Percentiles rank a stretch among this genome's conserved stretches.
Conservation (phyloP, 2,329 filamentous ascomycete genomes). For the Aspergillus sp. region DNA sequence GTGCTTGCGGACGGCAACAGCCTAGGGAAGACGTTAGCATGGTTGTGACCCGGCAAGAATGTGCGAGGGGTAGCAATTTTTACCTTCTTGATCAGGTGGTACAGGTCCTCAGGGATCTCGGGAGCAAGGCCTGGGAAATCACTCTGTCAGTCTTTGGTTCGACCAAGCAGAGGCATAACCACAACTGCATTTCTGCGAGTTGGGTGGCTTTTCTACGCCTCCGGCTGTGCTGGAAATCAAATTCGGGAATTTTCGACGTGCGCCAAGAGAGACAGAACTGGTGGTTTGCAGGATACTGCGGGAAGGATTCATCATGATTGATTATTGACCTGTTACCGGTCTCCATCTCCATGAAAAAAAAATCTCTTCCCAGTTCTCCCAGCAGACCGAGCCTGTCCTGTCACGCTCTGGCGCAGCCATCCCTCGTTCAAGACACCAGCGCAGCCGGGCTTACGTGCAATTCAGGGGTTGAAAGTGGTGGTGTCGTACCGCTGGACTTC, state of each 20-base stretch:
- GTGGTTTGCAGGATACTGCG: neutral
- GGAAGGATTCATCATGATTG: neutral
- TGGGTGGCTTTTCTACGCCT: conserved; percentile 1
- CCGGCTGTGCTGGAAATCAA: neutral
- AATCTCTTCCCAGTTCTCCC: neutral
- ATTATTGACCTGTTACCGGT: conserved; percentile 6
- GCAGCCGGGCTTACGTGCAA: conserved; percentile 2
- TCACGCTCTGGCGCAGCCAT: neutral
- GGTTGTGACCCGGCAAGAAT: neutral
- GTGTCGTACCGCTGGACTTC: conserved; percentile 84
- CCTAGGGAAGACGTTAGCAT: conserved; percentile 51
- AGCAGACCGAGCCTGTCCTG: neutral
- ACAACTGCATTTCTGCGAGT: conserved; percentile 8
- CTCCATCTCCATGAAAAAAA: conserved; percentile 1
- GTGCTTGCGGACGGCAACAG: conserved; percentile 99
- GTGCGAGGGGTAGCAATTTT: conserved; percentile 24
- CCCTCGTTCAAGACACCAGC: conserved; percentile 1
- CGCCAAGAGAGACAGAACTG: neutral
- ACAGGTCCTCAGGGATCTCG: conserved; percentile 98
- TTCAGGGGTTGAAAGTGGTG: conserved; percentile 17
- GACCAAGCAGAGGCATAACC: conserved; percentile 82
- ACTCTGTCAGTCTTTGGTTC: conserved; percentile 78
- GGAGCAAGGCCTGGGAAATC: conserved; percentile 92
- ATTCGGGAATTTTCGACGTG: neutral
- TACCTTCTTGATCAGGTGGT: conserved; percentile 99